These are phyloP conservation scores for Dovyalis caffra DNA, from an alignment of 345 rosid species.

Conservation along the genomic window DNA sequence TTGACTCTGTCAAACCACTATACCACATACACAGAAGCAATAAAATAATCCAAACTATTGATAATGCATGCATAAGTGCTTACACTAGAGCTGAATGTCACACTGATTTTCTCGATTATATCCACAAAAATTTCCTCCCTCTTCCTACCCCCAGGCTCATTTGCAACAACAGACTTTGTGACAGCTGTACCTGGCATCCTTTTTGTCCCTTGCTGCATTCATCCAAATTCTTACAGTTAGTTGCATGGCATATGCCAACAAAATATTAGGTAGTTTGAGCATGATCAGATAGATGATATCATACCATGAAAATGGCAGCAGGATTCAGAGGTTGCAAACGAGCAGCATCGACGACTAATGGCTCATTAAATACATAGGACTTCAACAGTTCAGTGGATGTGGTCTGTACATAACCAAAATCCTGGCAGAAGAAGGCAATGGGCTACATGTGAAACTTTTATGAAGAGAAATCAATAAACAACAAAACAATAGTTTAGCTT, in stretches of 20 bases:
- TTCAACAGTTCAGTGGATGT: slow-evolving; percentile 93
- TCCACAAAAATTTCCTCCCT: slow-evolving; percentile 99
- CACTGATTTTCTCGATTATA: slow-evolving; percentile 96
- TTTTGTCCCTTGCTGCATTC: slow-evolving; percentile 86
- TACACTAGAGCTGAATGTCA: slow-evolving; percentile 98
- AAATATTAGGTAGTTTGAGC: slow-evolving; percentile 1
- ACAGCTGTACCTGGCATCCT: slow-evolving; percentile 99
- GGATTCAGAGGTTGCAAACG: slow-evolving; percentile 88
- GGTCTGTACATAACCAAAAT: slow-evolving; percentile 97
- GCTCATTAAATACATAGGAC: slow-evolving; percentile 93
- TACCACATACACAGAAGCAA: background rate
- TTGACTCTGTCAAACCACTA: background rate
- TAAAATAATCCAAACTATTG: background rate
- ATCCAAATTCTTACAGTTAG: slow-evolving; percentile 27
- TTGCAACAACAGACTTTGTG: slow-evolving; percentile 94
- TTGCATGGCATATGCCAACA: background rate
- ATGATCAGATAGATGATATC: slow-evolving; percentile 5
- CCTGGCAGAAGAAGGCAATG: slow-evolving; percentile 44
- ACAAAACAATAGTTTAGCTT: slow-evolving; percentile 6
- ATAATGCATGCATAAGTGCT: slow-evolving; percentile 31
- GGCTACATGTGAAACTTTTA: background rate
- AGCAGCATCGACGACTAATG: slow-evolving; percentile 75
- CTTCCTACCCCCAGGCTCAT: slow-evolving; percentile 95
- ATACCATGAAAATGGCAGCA: slow-evolving; percentile 90
- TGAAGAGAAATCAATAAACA: background rate